phyloP scores from a whole-genome alignment of 2,329 filamentous ascomycete genomes.

The Exserohilum turcica region DNA sequence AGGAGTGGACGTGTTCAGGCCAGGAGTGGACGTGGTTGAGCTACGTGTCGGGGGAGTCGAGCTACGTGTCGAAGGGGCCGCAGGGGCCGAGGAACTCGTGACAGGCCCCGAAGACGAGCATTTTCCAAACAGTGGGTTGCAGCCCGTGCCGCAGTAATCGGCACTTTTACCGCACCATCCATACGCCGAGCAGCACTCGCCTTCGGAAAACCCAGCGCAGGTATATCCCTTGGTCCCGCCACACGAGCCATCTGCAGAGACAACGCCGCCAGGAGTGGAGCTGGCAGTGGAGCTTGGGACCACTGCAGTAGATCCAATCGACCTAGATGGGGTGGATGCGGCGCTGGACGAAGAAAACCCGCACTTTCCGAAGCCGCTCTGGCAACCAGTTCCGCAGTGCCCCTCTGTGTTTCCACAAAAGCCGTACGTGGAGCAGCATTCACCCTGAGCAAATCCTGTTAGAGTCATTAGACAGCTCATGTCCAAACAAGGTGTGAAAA shows the following conservation, averaged over 20 bases:
- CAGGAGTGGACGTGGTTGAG: conserved; percentile 4
- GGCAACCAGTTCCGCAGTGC: conserved; percentile 37
- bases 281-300: not conserved
- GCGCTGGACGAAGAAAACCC: not conserved
- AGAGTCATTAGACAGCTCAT: not conserved
- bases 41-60: not conserved
- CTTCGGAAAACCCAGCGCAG: conserved; percentile 19
- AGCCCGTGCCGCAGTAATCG: conserved; percentile 10
- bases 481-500: not conserved
- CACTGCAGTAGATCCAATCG: no score
- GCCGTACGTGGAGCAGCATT: conserved; percentile 46
- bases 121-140: conserved; percentile 8
- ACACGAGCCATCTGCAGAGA: conserved; percentile 19
- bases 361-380: conserved; percentile 32
- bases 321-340: not conserved
- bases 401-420: conserved; percentile 42
- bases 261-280: conserved; percentile 9
- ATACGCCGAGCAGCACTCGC: conserved; percentile 28
- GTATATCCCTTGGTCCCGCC: conserved; percentile 18
- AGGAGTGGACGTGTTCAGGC: no score
- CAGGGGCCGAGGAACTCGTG: not conserved
- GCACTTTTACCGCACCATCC: conserved; percentile 17
- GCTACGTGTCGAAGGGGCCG: no score
- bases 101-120: not conserved
- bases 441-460: conserved; percentile 40